phyloP scores from a whole-genome alignment of 139 green algal species.

The Dunaliella primolecta region DNA sequence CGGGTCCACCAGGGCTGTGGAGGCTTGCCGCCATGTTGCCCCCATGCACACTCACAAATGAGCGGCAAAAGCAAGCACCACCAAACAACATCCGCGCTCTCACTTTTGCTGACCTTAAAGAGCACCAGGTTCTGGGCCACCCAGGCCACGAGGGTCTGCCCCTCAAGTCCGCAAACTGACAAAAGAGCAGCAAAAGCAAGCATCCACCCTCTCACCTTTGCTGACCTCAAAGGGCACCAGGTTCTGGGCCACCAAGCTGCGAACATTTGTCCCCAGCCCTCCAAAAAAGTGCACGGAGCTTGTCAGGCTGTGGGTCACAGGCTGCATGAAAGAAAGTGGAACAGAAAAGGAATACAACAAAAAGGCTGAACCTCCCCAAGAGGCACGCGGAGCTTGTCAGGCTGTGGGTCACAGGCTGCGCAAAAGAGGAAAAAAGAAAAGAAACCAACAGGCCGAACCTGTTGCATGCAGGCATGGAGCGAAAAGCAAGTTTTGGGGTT shows the following conservation, averaged over 20 bases:
- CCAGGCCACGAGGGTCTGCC: background rate
- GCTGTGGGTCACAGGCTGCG: background rate
- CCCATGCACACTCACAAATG: no score
- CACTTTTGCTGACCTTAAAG: background rate
- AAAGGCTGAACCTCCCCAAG: background rate
- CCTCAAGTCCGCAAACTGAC: background rate
- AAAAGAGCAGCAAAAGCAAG: no score
- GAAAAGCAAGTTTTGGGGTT: no score
- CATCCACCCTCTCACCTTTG: background rate
- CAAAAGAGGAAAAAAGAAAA: background rate
- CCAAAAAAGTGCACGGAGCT: background rate
- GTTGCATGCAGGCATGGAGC: no score
- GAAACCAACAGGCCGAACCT: no score
- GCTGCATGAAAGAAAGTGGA: background rate
- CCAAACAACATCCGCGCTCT: no score
- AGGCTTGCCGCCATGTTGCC: background rate
- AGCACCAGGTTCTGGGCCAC: background rate
- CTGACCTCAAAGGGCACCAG: background rate
- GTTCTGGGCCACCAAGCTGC: background rate
- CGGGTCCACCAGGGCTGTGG: background rate
- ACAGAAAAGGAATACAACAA: no score
- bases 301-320: background rate
- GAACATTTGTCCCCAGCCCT: background rate
- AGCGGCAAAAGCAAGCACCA: no score
- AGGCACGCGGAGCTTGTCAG: background rate